Base-by-base conservation (phyloP, 345 rosid genomes). In the Rhodamnia rubescens region DNA sequence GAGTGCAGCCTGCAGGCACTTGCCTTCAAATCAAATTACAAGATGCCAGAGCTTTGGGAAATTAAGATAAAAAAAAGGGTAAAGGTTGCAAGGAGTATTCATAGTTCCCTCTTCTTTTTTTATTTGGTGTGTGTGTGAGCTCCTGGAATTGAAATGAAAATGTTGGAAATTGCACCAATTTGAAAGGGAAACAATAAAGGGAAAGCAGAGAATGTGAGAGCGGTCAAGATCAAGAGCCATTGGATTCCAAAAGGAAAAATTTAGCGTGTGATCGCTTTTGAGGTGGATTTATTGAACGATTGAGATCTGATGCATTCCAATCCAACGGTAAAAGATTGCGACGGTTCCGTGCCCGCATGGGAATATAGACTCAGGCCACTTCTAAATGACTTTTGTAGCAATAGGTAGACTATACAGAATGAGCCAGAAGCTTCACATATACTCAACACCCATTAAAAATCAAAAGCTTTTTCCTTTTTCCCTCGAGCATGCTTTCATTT, bases 211-310 rank as follows among this genome's bases (percentile, higher is more conserved):
- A 32, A 81, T 24, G 47, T n/a, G 57, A 27, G 42, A 53, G 80
- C 2, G 75, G 83, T 86, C 85, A 85, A 83, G 56, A 56, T 53
- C 57, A 75, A 83, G 87, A 47, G 88, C 84, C 92, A 89, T 89
- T 84, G 92, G 93, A 91, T 92, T 90, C 93, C 91, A 84, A 42
- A 84, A 84, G 69, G 32, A 21, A 59, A 61, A 44, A 84, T 84
- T 84, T 8, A 29, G 51, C 36, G 32, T n/a, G n/a, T 54, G 85
- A 69, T 36, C 24, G 47, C 78, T 69, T 53, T 83, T 83, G 27
- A 32, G 42, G 50, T 22, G 49, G 36, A 53, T 18, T 83, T 22
- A 24, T 40, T 20, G 64, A 54, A 32, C 61, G 44, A 32, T 29
- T 20, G n/a, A 54, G 54, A 83, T 53, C 54, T 12, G 26, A 6